Evolutionary conservation across 495 filamentous ascomycete species (phyloP), one percentile per base, ranked within the genome.

Genomic region (Aspergillus conjunctus): DNA sequence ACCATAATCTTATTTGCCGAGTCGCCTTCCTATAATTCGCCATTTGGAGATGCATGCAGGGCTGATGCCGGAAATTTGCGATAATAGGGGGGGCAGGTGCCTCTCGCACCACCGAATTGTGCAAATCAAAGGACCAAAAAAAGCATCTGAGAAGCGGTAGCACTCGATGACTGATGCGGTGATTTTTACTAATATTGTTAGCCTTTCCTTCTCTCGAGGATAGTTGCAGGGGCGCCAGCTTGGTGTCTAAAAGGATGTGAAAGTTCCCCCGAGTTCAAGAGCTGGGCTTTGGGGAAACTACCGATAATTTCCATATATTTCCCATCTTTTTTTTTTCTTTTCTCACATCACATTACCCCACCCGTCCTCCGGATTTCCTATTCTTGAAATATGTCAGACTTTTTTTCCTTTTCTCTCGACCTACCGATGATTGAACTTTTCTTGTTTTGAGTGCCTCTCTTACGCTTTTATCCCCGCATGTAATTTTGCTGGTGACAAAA

Each of bases 1-100:
- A 77, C 73, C 70, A 79, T 79, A 77, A 73, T 75, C 62, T 75
- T 71, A 70, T 68, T 74, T 67, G 68, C 68, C 65, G 66, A 64
- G 63, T 56, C 54, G 49, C 58, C 59, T 65, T 65, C 67, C 60
- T 60, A 69, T 74, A 73, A 76, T 77, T 64, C 50, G 56, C 71
- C 61, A 61, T 56, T 26, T 66, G 69, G 71, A 66, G 68, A 65
- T 68, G 34, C 54, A 37, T 61, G 59, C 56, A 46, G 58, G 58
- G 41, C 52, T 44, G 52, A 4, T 11, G 63, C 33, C 56, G 49
- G 54, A 56, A 61, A 55, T 50, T 53, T 39, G 52, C 21, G 53
- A 54, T 55, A 43, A 44, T 11, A 21, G 30, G 59, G 56, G 55
- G 41, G 49, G 56, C 30, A n/a, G n/a, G n/a, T n/a, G n/a, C 26